These are phyloP conservation scores for Aspergillus cejpii DNA, from an alignment of 2,329 filamentous ascomycete species.

Conservation along the genomic window DNA sequence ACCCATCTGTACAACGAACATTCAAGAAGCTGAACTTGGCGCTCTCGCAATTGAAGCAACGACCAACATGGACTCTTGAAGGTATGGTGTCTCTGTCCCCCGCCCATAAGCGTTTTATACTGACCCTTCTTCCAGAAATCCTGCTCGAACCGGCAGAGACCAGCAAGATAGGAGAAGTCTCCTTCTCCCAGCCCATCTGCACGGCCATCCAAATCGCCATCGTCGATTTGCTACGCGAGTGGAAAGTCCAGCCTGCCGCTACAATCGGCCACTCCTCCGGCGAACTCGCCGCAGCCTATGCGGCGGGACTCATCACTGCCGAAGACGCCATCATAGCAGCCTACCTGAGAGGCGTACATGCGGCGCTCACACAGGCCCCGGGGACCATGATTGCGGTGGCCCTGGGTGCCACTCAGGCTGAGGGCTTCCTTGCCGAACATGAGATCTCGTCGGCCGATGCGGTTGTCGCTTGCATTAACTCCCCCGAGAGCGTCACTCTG, in stretches of 20 bases:
- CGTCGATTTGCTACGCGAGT: slow-evolving; percentile 22
- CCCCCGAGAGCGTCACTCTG: slow-evolving; percentile 33
- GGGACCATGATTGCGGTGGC: slow-evolving; percentile 21
- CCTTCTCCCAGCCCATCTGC: slow-evolving; percentile 22
- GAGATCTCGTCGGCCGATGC: too few species aligned
- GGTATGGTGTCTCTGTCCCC: too few species aligned
- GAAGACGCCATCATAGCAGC: slow-evolving; percentile 9
- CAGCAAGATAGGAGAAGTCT: slow-evolving; percentile 17
- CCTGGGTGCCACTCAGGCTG: slow-evolving; percentile 3
- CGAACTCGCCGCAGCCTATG: slow-evolving; percentile 49
- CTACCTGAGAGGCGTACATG: slow-evolving; percentile 4
- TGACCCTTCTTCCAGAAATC: too few species aligned
- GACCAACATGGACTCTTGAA: too few species aligned
- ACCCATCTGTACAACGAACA: too few species aligned
- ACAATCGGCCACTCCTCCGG: slow-evolving; percentile 48
- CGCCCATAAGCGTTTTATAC: too few species aligned
- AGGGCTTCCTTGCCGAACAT: slow-evolving; percentile 5
- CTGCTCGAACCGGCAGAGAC: too few species aligned
- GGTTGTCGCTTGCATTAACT: slow-evolving; percentile 36
- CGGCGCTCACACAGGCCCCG: not conserved
- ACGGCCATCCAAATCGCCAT: slow-evolving; percentile 26
- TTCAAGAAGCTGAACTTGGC: too few species aligned
- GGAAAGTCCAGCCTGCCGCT: slow-evolving; percentile 30
- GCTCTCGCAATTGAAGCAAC: slow-evolving; percentile 13
- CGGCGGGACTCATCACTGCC: slow-evolving; percentile 40